Base-by-base conservation (phyloP, 805 yeast species). In the Debaryomyces hansenii region DNA sequence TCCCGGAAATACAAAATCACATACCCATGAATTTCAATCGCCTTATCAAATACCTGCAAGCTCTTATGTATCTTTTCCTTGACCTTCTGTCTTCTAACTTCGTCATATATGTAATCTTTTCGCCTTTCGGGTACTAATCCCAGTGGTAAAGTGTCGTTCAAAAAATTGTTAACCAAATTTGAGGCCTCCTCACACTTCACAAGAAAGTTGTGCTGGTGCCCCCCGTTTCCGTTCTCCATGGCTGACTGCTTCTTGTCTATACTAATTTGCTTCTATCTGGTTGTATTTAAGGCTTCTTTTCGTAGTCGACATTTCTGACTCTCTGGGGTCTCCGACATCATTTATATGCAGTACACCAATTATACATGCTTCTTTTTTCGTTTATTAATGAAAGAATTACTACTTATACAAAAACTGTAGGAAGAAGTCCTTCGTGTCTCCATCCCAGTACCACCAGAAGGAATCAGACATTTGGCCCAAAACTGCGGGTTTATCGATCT, bases 371-470 rank as follows among this genome's bases (percentile, higher is more conserved):
- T 24, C 10, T 24, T 16, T 24, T 24, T 24, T n/a, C n/a, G 10
- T 24, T 9, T 24, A 24, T 24, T 24, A 24, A 24, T 24, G 27
- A 24, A 24, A 6, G 27, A 16, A 5, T 24, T 24, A 24, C 42
- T 47, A 46, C 41, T 66, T 63, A 52, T 79, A 90, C 53, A 87
- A 74, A 40, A 90, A 60, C 63, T 90, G 97, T 12, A 90, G 56
- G 57, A 81, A 87, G 55, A 80, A 87, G 49, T 80, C 84, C 48
- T 78, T 77, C 1, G 83, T 70, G 56, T 87, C 95, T 6, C 59
- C 62, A 61, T 90, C 96, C 84, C 87, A 90, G 60, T 74, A 77
- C 57, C 85, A 80, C 86, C 90, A 87, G 31, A 80, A 76, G 6
- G 62, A 52, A 4, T 59, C 57, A 8, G 64, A 53, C 61, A 63